Conservation (phyloP, 1,284 basidiomycete species). For the Irpex sp. region DNA sequence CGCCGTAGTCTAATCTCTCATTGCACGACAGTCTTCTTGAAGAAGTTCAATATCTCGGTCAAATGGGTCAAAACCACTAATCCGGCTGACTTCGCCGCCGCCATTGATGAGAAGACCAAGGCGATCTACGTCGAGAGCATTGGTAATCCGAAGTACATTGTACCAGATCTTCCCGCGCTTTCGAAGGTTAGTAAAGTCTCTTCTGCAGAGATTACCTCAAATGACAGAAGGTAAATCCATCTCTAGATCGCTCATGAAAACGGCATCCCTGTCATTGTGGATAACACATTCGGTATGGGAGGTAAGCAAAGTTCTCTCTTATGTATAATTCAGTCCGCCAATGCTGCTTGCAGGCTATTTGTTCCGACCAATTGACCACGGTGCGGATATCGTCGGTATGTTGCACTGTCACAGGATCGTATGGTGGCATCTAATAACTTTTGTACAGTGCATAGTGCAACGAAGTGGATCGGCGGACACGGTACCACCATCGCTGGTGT, state of each 20-base stretch:
- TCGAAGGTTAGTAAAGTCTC: slow-evolving; percentile 49
- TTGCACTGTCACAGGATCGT: background rate
- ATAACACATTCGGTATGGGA: slow-evolving; percentile 90
- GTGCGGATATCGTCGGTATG: slow-evolving; percentile 74
- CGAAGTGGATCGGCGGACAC: slow-evolving; percentile 92
- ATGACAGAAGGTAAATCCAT: background rate
- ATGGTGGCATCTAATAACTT: background rate
- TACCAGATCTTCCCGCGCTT: slow-evolving; percentile 70
- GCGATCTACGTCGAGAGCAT: slow-evolving; percentile 83
- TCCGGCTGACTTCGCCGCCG: slow-evolving; percentile 66
- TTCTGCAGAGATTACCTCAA: background rate
- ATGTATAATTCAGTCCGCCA: too few relatives aligned
- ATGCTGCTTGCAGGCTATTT: slow-evolving; percentile 52
- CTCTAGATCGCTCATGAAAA: slow-evolving; percentile 60
- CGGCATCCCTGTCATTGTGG: slow-evolving; percentile 79
- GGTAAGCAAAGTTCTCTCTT: slow-evolving; percentile 32
- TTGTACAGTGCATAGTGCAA: slow-evolving; percentile 71
- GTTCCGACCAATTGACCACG: slow-evolving; percentile 71
- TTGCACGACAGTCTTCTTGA: slow-evolving; percentile 56
- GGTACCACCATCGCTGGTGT: slow-evolving; percentile 88
- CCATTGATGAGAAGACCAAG: slow-evolving; percentile 77
- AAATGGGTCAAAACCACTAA: slow-evolving; percentile 71
- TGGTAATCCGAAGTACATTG: slow-evolving; percentile 81
- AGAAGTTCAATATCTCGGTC: slow-evolving; percentile 74
- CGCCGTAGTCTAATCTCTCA: background rate